Evolutionary conservation across 2,329 filamentous ascomycete species (phyloP).

Genomic region (Bertia moriformis): DNA sequence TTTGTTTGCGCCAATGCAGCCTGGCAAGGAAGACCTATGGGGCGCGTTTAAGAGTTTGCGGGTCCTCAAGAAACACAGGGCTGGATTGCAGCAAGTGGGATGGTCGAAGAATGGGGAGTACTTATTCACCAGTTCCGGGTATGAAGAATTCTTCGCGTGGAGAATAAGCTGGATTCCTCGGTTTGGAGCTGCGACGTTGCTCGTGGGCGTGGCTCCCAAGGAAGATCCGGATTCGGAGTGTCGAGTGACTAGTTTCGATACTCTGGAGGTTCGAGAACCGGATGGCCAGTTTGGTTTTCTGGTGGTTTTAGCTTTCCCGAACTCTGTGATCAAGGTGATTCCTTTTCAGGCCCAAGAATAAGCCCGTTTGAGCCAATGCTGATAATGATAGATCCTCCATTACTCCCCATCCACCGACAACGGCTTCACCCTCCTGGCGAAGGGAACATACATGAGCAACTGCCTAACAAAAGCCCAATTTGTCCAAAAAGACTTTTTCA

Average conservation of each 20-base stretch:
- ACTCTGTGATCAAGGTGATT: background rate
- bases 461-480: background rate
- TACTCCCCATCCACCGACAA: background rate
- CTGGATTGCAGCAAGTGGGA: background rate
- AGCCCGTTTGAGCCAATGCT: background rate
- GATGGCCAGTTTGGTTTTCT: background rate
- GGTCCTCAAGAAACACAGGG: background rate
- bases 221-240: background rate
- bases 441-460: background rate
- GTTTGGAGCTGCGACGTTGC: background rate
- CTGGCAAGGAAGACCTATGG: background rate
- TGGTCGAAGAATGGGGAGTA: background rate
- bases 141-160: background rate
- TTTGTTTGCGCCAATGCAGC: background rate
- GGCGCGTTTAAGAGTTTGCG: background rate
- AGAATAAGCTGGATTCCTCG: background rate
- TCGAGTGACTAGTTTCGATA: background rate
- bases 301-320: background rate
- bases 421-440: background rate
- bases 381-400: constrained; percentile 1
- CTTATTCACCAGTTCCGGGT: background rate
- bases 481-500: background rate
- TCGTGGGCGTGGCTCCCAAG: background rate
- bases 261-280: background rate
- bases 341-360: background rate